Base-by-base conservation (phyloP, 148 eudicot species). In the Nepenthes gracilis region DNA sequence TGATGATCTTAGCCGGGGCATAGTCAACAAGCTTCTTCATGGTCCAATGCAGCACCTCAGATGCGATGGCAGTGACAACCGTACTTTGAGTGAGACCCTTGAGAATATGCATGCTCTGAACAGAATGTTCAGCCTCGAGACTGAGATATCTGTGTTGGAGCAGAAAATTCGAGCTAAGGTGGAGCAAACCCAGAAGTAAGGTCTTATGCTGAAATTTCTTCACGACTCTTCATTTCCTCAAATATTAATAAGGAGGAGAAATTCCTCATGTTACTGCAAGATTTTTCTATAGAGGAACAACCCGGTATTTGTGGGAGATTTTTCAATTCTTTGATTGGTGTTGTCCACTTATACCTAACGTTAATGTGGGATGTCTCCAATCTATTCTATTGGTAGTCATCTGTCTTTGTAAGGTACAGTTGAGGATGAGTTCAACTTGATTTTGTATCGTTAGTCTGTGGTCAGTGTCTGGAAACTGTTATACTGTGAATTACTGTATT, bases 41-140 rank as follows among this genome's bases (percentile, higher is more conserved):
- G 97, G 97, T 36, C 97, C 97, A 12, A 84, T 90, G 95, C 95
- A 86, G 67, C 97, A 90, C 74, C 74, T 90, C 62, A 85, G 97
- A 73, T 90, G 95, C 60, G 97, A 90, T 60, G 97, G 95, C 51
- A 90, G 95, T 61, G 95, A 90, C 59, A 85, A 81, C 59, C 81
- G 95, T 52, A 90, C 89, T 38, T 66, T 90, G 66, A 80, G 56
- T 10, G 97, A 90, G 77, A 85, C 95, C 9, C 84, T 90, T 2
- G 97, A 90, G 74, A 90, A 90, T 67, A 90, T 90, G 97, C 85
- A 90, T 60, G 97, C 97, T 35, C 72, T 90, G 12, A 90, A 90
- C 75, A 71, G 97, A 75, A 90, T 90, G 97, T 90, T 87, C 62
- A 87, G 83, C 69, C 87, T 90, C 9, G 97, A 90, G 76, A 90